Conservation (phyloP, 441 rosid species). For the Macaranga tanarius region DNA sequence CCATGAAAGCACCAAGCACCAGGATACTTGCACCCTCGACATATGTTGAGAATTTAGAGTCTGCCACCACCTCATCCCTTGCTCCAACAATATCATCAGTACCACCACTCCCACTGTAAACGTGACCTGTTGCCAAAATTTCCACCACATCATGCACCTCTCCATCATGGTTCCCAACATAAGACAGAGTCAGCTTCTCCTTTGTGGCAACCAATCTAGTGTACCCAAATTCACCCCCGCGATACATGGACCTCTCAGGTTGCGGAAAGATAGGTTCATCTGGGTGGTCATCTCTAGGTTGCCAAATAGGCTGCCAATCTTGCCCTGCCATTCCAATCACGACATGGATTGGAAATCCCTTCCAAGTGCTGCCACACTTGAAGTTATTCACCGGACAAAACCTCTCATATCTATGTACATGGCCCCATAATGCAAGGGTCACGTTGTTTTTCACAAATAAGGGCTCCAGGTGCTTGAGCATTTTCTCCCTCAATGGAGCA, state of each 20-base stretch:
- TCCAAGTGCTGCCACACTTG: constrained; percentile 59
- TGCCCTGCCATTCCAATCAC: constrained; percentile 97
- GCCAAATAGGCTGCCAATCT: constrained; percentile 83
- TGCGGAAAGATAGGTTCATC: constrained; percentile 70
- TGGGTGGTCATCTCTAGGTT: constrained; percentile 73
- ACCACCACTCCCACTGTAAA: constrained; percentile 40
- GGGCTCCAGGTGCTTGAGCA: constrained; percentile 84
- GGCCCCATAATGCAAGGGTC: constrained; percentile 92
- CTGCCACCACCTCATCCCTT: constrained; percentile 18
- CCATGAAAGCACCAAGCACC: constrained; percentile 62
- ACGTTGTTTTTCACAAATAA: constrained; percentile 67
- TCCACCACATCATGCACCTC: constrained; percentile 81
- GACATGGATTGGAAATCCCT: constrained; percentile 69
- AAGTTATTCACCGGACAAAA: constrained; percentile 82
- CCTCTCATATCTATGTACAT: constrained; percentile 87
- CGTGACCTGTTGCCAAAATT: constrained; percentile 69
- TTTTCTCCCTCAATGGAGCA: constrained; percentile 47
- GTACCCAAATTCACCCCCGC: constrained; percentile 88
- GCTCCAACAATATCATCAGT: constrained; percentile 21
- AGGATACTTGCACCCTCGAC: constrained; percentile 63
- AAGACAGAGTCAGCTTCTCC: constrained; percentile 67
- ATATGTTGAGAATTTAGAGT: constrained; percentile 42
- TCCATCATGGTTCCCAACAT: constrained; percentile 84
- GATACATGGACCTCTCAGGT: constrained; percentile 68
- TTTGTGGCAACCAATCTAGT: constrained; percentile 75